phyloP scores from a whole-genome alignment of 345 rosid genomes.

The Streptanthus diversifolius region DNA sequence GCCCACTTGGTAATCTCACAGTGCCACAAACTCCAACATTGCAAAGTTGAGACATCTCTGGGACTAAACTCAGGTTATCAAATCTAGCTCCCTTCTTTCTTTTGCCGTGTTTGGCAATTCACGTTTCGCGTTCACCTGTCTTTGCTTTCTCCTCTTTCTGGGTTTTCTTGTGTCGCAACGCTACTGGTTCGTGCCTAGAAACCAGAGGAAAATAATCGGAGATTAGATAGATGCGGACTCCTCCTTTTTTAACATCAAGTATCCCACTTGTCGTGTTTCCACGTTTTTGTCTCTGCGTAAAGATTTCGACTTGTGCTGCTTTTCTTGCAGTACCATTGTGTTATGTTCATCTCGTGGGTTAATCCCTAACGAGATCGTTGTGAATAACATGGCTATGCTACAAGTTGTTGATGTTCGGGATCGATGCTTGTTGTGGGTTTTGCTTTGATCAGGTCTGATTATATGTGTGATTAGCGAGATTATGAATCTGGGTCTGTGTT shows the following conservation, averaged over 20 bases:
- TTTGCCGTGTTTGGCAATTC: constrained; percentile 39
- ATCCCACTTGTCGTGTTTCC: constrained; percentile 39
- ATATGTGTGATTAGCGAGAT: constrained; percentile 8
- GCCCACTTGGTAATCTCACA: constrained; percentile 22
- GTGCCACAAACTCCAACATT: constrained; percentile 29
- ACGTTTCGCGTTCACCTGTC: constrained; percentile 8
- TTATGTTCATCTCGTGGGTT: constrained; percentile 28
- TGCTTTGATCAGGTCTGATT: constrained; percentile 29
- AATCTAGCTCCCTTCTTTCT: constrained; percentile 18
- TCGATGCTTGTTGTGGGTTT: constrained; percentile 27
- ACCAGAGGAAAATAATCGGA: constrained; percentile 1
- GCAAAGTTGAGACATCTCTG: constrained; percentile 9
- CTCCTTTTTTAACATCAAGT: constrained; percentile 30
- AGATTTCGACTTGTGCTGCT: constrained; percentile 28
- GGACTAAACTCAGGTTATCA: constrained; percentile 28
- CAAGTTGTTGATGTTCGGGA: constrained; percentile 31
- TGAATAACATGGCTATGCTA: constrained; percentile 21
- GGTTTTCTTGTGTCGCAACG: constrained; percentile 18
- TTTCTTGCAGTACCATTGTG: constrained; percentile 26
- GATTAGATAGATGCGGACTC: constrained; percentile 36
- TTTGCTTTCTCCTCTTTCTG: constrained; percentile 22
- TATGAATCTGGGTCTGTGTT: constrained; percentile 27
- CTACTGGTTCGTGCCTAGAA: constrained; percentile 12
- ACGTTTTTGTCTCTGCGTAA: constrained; percentile 38
- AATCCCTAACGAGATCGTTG: constrained; percentile 40